Percentiles rank a stretch among this genome's conserved stretches.
Conservation (phyloP, 2,329 filamentous ascomycete genomes). For the Neonectria hederae region DNA sequence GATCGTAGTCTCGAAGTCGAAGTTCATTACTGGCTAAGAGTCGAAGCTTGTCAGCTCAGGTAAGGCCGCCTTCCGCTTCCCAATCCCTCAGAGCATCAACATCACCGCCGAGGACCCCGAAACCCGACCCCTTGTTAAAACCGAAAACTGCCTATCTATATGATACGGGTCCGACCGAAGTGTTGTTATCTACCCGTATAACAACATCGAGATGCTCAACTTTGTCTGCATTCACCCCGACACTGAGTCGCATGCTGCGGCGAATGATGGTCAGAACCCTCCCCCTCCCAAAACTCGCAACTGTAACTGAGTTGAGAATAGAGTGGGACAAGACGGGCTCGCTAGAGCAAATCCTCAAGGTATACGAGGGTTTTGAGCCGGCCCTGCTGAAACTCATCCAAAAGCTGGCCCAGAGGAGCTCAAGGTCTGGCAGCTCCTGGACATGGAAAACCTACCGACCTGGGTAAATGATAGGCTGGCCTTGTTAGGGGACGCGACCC, state of each 20-base stretch:
- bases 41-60: constrained; percentile 54
- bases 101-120: constrained; percentile 46
- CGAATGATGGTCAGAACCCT: constrained; percentile 17
- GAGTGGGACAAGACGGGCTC: constrained; percentile 49
- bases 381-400: constrained; percentile 51
- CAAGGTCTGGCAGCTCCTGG: constrained; percentile 68
- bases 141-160: constrained; percentile 40
- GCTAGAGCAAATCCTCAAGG: constrained; percentile 49
- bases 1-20: constrained; percentile 38
- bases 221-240: constrained; percentile 63
- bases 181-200: constrained; percentile 59
- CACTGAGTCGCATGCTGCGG: constrained; percentile 21
- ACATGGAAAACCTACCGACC: constrained; percentile 66
- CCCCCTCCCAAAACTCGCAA: too few relatives aligned
- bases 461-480: constrained; percentile 67
- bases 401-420: constrained; percentile 57
- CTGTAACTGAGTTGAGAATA: background rate
- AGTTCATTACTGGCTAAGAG: constrained; percentile 32
- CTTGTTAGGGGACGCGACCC: constrained; percentile 73
- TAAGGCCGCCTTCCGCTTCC: constrained; percentile 65
- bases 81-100: constrained; percentile 53
- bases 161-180: constrained; percentile 55
- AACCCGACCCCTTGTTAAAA: constrained; percentile 27
- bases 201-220: constrained; percentile 55
- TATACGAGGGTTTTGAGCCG: constrained; percentile 54